Evolutionary conservation across 805 yeast species (phyloP), one percentile per base, ranked within the genome.

Genomic region (Candida suzukii): DNA sequence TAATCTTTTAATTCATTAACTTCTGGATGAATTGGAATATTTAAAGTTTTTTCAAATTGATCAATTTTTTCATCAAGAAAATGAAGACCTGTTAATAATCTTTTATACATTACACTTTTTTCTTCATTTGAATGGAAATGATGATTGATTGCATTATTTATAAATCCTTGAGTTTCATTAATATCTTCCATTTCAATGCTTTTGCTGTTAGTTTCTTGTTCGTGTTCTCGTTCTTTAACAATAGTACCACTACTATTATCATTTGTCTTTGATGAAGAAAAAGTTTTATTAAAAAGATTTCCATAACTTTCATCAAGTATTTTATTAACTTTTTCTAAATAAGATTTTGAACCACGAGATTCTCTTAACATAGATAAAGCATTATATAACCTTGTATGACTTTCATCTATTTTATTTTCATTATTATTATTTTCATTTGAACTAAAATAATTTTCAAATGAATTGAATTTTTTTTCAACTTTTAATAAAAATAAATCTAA

Each of bases 61-160:
- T 64, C 63, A 24, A 68, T 57, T 39, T 67, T 67, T 14, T 63
- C 64, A 48, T 68, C 72, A 11, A 68, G 46, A 31, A 63, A 61
- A 22, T 62, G 69, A 10, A 68, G 44, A 2, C 68, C 62, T 4
- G 64, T 58, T 2, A 63, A 41, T 2, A 67, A 46, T 25, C 58
- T 61, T 40, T 62, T 58, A 40, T 64, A 60, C 42, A 54, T 48
- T 4, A 22, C 28, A 4, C 37, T 38, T 30, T 41, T 56, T 49
- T 37, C 43, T 16, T 32, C 39, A 4, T 27, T 16, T 18, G n/a
- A n/a, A n/a, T 27, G 28, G 22, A 31, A 37, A 16, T 26, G 28
- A 1, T 40, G 44, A 14, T 22, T 27, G 19, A 17, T 17, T 20
- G 14, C 18, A 16, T 27, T 19, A 18, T 36, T 35, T 14, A 18